A percentile compares a stretch with the other conserved stretches of the same genome.
These are phyloP conservation scores for Trichoderma sp. DNA, from an alignment of 2,329 filamentous ascomycete species.

Conservation along the genomic window DNA sequence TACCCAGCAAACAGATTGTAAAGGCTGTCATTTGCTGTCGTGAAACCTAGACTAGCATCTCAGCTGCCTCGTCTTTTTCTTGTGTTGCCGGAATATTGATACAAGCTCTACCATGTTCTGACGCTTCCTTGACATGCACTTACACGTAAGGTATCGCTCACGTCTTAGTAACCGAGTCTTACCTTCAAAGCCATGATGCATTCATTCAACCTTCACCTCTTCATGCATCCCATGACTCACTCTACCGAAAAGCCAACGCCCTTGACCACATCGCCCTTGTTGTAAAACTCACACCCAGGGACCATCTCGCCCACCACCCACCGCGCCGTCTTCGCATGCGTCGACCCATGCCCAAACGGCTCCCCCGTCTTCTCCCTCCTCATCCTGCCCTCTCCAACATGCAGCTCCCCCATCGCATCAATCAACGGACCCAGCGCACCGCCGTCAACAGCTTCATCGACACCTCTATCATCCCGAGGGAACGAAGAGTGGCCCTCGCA, in stretches of 20 bases:
- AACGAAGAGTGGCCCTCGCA: constrained; percentile 56
- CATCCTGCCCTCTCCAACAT: constrained; percentile 35
- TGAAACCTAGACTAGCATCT: neutral
- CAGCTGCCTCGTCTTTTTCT: neutral
- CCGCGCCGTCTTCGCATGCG: constrained; percentile 61
- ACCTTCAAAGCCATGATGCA: neutral
- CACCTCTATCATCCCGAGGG: constrained; percentile 36
- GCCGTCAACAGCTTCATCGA: constrained; percentile 18
- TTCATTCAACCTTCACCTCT: neutral
- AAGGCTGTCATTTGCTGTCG: too few species aligned
- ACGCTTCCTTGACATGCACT: neutral
- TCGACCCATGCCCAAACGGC: constrained; percentile 60
- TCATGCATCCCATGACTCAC: constrained; percentile 10
- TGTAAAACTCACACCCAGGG: constrained; percentile 52
- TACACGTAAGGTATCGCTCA: too few species aligned
- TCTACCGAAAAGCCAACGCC: constrained; percentile 45
- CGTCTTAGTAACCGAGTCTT: neutral
- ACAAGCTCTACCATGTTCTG: too few species aligned
- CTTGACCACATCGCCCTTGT: constrained; percentile 53
- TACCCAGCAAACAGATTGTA: too few species aligned
- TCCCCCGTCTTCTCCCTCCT: constrained; percentile 49
- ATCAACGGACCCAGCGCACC: constrained; percentile 31
- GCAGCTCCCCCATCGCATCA: constrained; percentile 39
- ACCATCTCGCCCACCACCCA: constrained; percentile 60
- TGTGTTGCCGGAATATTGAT: too few species aligned